Evolutionary conservation across 1,284 basidiomycete genomes (phyloP).

Genomic region (Peniophora sp.): DNA sequence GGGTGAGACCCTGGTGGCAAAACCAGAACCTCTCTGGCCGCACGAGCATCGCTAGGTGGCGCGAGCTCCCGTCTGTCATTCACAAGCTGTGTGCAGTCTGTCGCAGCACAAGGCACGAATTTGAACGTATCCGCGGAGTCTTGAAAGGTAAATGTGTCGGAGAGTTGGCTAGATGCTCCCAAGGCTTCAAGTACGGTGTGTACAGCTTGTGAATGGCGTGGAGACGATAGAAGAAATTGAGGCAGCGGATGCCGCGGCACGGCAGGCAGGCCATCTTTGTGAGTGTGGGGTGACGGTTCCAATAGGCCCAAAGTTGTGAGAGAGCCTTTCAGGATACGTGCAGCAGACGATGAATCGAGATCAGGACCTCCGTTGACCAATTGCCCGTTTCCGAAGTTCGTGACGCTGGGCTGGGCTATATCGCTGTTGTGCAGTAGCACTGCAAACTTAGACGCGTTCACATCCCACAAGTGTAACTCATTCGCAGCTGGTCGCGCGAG

Average conservation of each 20-base stretch:
- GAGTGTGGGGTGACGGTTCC: neutral
- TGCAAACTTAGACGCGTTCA: neutral
- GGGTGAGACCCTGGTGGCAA: neutral
- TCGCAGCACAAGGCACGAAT: neutral
- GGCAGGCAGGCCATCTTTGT: neutral
- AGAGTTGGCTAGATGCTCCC: conserved; percentile 15
- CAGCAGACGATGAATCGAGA: too few species aligned
- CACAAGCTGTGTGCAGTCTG: conserved; percentile 37
- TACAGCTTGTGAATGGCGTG: conserved; percentile 28
- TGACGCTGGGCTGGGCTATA: neutral
- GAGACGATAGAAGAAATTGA: conserved; percentile 40
- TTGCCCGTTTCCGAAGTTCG: too few species aligned
- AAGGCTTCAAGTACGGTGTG: conserved; percentile 29
- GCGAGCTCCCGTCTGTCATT: conserved; percentile 29
- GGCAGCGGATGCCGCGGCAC: conserved; percentile 32
- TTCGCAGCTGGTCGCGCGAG: neutral
- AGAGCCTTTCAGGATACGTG: neutral
- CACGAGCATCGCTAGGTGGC: neutral
- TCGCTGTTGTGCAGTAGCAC: neutral
- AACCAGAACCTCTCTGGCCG: conserved; percentile 41
- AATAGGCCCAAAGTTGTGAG: neutral
- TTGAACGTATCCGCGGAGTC: conserved; percentile 65
- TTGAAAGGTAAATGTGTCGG: conserved; percentile 23
- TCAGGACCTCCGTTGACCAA: too few species aligned
- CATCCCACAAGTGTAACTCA: conserved; percentile 2